Evolutionary conservation across 2,329 filamentous ascomycete genomes (phyloP).

Genomic region (Meredithiella fracta): DNA sequence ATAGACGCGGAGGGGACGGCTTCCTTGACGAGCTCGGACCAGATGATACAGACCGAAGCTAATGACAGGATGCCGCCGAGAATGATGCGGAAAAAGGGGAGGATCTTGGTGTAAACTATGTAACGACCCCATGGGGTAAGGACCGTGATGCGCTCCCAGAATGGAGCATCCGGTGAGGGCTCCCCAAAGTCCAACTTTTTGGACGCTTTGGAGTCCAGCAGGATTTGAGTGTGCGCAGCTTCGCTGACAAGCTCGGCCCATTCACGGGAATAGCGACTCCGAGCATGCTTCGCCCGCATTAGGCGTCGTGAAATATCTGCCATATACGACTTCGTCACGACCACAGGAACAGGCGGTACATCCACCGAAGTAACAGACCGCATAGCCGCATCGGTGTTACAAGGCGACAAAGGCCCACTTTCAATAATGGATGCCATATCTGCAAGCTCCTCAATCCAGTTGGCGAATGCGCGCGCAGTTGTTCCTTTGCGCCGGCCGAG

Average conservation of each 20-base stretch:
- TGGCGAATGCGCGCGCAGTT: conserved; percentile 56
- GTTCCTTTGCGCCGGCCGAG: conserved; percentile 62
- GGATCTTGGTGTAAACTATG: conserved; percentile 53
- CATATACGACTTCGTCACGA: conserved; percentile 85
- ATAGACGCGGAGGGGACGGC: conserved; percentile 60
- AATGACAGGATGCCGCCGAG: conserved; percentile 52
- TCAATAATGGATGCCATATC: conserved; percentile 61
- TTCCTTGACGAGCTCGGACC: conserved; percentile 86
- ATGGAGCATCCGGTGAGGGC: conserved; percentile 36
- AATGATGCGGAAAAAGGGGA: conserved; percentile 50
- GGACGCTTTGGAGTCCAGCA: conserved; percentile 69
- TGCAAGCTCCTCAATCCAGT: conserved; percentile 90
- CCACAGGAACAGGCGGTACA: conserved; percentile 45
- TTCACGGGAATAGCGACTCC: conserved; percentile 66
- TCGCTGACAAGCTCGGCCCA: conserved; percentile 67
- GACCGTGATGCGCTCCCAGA: conserved; percentile 39
- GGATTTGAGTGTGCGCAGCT: conserved; percentile 59
- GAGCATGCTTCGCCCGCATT: conserved; percentile 65
- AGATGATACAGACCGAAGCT: conserved; percentile 71
- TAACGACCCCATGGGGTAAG: conserved; percentile 73
- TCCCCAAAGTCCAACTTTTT: conserved; percentile 62
- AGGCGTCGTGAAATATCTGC: conserved; percentile 76
- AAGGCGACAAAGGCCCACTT: conserved; percentile 25
- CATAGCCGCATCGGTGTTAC: conserved; percentile 23
- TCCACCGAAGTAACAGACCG: conserved; percentile 25